phyloP scores from a whole-genome alignment of 768 basidiomycete genomes.

The Kwoniella dejecticola region DNA sequence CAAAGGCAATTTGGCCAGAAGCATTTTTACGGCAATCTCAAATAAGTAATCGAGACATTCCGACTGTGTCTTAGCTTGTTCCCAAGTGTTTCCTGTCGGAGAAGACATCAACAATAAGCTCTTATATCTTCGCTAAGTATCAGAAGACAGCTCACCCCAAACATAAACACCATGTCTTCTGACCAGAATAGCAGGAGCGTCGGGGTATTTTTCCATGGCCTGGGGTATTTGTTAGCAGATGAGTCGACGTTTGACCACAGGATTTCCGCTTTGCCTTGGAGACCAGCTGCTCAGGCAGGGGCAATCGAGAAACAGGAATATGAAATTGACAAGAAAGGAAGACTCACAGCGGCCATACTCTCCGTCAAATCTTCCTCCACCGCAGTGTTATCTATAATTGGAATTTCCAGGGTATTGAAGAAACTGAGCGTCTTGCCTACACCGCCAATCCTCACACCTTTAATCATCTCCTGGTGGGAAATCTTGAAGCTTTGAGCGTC shows the following conservation, averaged over 20 bases:
- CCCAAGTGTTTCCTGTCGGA: conserved; percentile 64
- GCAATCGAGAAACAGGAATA: no score
- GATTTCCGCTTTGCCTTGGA: no score
- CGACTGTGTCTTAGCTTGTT: conserved; percentile 84
- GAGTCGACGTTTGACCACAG: no score
- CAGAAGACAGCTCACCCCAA: conserved; percentile 68
- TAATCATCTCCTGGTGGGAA: conserved; percentile 95
- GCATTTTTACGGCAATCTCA: conserved; percentile 63
- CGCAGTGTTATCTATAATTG: conserved; percentile 89
- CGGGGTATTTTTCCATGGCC: conserved; percentile 77
- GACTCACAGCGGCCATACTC: conserved; percentile 70
- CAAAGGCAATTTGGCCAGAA: conserved; percentile 41
- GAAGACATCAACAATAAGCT: no score
- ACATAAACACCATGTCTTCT: conserved; percentile 80
- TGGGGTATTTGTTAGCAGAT: no score
- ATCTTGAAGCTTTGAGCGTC: conserved; percentile 66
- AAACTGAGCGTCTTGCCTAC: conserved; percentile 76
- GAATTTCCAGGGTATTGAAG: conserved; percentile 79
- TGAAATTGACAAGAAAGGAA: neutral
- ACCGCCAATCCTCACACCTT: conserved; percentile 77
- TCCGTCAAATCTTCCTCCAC: conserved; percentile 85
- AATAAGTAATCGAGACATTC: conserved; percentile 92
- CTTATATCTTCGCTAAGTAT: conserved; percentile 11
- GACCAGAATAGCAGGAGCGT: conserved; percentile 75
- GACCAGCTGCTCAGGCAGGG: no score